Percentiles rank a stretch among this genome's conserved stretches.
phyloP scores from a whole-genome alignment of 2,329 filamentous ascomycete genomes.

The Thielaviopsis ethacetica region DNA sequence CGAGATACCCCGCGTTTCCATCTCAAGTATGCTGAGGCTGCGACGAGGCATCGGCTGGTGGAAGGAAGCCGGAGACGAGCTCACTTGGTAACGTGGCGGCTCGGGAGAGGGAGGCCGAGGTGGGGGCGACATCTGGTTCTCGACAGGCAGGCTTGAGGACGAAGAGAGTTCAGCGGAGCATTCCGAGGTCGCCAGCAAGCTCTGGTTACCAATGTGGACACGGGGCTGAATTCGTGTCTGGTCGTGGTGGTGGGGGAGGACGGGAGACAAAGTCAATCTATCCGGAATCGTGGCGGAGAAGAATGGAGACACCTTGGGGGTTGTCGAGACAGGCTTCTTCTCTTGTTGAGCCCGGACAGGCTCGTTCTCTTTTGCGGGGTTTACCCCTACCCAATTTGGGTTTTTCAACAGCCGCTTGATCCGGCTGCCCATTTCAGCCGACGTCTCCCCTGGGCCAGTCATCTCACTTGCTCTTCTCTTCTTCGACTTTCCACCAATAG shows the following conservation, averaged over 20 bases:
- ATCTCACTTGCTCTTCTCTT: background rate
- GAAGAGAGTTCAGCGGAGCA: background rate
- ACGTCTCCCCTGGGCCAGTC: background rate
- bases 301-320: background rate
- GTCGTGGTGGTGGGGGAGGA: background rate
- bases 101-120: background rate
- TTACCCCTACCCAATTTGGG: slow-evolving; percentile 2
- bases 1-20: background rate
- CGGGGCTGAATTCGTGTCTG: background rate
- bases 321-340: background rate
- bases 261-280: background rate
- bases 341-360: background rate
- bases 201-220: slow-evolving; percentile 9
- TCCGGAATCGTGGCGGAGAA: background rate
- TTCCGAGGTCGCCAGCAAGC: slow-evolving; percentile 2
- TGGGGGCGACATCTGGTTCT: background rate
- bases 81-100: background rate
- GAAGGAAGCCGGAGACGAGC: slow-evolving; percentile 5
- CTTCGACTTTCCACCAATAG: background rate
- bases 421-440: background rate
- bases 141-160: background rate
- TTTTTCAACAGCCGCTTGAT: background rate
- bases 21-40: background rate
- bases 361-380: background rate
- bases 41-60: slow-evolving; percentile 6